Evolutionary conservation across 306 rosid genomes (phyloP).

Genomic region (Amphicarpaea edgeworthii): DNA sequence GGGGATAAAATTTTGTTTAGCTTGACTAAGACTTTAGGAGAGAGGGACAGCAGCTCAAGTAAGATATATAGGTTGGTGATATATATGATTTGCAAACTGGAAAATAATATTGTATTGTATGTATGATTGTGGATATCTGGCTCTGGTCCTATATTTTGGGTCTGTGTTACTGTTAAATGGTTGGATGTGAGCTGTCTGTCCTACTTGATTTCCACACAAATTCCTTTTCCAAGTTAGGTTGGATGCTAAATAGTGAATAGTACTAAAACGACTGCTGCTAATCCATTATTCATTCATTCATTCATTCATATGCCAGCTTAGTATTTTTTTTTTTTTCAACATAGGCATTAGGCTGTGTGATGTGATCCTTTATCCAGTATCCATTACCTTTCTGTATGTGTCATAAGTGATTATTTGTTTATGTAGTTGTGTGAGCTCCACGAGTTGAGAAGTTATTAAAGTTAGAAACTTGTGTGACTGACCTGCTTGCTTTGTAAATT

Average conservation of each 20-base stretch:
- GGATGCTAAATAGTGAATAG: not conserved
- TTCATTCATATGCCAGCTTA: slow-evolving; percentile 39
- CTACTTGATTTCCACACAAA: slow-evolving; percentile 14
- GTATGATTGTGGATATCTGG: slow-evolving; percentile 41
- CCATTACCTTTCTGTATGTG: not conserved
- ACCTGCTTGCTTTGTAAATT: not conserved
- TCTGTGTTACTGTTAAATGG: slow-evolving; percentile 40
- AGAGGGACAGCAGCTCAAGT: slow-evolving; percentile 41
- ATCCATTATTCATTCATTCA: slow-evolving; percentile 8
- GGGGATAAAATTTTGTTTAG: slow-evolving; percentile 38
- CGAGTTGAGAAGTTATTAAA: not conserved
- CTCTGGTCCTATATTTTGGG: slow-evolving; percentile 38
- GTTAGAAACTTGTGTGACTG: not conserved
- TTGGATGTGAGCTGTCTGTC: slow-evolving; percentile 49
- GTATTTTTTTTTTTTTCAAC: slow-evolving; percentile 21
- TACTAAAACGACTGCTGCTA: slow-evolving; percentile 16
- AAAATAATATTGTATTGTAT: slow-evolving; percentile 21
- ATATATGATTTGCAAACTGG: slow-evolving; percentile 49
- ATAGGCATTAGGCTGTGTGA: slow-evolving; percentile 17
- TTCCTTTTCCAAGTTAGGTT: slow-evolving; percentile 15
- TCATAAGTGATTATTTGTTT: not conserved
- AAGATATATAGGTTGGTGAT: slow-evolving; percentile 46
- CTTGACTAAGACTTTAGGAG: slow-evolving; percentile 7
- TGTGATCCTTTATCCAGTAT: not conserved
- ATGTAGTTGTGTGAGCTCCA: not conserved